Conservation (phyloP, 1,139 yeast species). For the Yamadazyma atmosphaerica region DNA sequence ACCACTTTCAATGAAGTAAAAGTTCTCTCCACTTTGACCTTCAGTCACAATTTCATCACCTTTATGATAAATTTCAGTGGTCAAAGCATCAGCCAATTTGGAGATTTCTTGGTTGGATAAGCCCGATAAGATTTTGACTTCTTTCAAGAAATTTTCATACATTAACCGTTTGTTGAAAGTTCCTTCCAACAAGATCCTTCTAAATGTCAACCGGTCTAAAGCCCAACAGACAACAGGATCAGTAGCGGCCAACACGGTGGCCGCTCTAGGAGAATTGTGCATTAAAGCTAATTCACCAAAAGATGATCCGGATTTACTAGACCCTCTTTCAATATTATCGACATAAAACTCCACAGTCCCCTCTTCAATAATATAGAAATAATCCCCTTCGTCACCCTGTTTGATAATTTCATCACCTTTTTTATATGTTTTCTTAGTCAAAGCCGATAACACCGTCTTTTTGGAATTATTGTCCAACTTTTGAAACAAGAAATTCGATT, state of each 20-base stretch:
- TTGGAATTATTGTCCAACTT: constrained; percentile 75
- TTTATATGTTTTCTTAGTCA: constrained; percentile 66
- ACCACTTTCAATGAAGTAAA: constrained; percentile 88
- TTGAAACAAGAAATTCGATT: constrained; percentile 78
- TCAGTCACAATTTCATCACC: constrained; percentile 80
- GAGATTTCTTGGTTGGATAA: constrained; percentile 84
- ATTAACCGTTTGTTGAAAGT: constrained; percentile 87
- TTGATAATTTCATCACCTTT: constrained; percentile 69
- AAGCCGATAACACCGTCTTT: constrained; percentile 76
- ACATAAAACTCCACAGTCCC: constrained; percentile 84
- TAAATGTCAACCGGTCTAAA: constrained; percentile 87
- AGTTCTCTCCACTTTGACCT: constrained; percentile 91
- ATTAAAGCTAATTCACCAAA: constrained; percentile 96
- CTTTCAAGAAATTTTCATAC: constrained; percentile 87
- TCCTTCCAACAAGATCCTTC: constrained; percentile 86
- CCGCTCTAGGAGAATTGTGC: constrained; percentile 98
- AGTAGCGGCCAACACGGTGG: constrained; percentile 78
- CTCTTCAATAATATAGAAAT: constrained; percentile 80
- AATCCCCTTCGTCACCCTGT: constrained; percentile 98
- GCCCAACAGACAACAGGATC: constrained; percentile 78
- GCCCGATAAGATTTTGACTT: constrained; percentile 73
- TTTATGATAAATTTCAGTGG: constrained; percentile 68
- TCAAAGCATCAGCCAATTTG: constrained; percentile 91
- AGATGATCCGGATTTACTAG: constrained; percentile 81
- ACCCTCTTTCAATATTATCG: constrained; percentile 69